phyloP scores from a whole-genome alignment of 169 alveolate species.

The Plasmodium ovale region DNA sequence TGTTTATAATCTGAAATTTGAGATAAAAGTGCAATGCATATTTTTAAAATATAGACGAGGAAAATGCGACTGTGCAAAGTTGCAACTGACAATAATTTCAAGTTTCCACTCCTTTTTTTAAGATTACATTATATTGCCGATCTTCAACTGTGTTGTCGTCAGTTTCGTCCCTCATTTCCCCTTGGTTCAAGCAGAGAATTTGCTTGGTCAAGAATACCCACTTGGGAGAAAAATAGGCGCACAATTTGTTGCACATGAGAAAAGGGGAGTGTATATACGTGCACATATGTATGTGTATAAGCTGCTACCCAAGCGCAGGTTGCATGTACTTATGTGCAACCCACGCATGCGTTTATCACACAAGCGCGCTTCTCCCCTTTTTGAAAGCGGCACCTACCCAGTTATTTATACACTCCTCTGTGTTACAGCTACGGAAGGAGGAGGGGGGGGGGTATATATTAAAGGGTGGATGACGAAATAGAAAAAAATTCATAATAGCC shows the following conservation, averaged over 20 bases:
- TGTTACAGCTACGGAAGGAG: not conserved
- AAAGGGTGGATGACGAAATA: too few relatives aligned
- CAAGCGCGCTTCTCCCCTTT: not conserved
- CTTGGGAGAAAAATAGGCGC: slow-evolving; percentile 19
- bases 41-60: not conserved
- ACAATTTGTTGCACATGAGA: too few relatives aligned
- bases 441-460: too few relatives aligned
- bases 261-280: not conserved
- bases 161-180: slow-evolving; percentile 57
- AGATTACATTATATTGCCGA: slow-evolving; percentile 33
- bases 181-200: slow-evolving; percentile 62
- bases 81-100: not conserved
- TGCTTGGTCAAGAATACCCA: slow-evolving; percentile 72
- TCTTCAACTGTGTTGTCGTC: slow-evolving; percentile 63
- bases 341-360: not conserved
- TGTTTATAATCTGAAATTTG: slow-evolving; percentile 40
- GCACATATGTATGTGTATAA: not conserved
- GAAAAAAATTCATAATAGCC: too few relatives aligned
- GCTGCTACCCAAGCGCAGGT: too few relatives aligned
- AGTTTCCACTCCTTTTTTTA: not conserved
- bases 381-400: not conserved
- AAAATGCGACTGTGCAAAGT: too few relatives aligned
- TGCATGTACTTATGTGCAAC: not conserved
- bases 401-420: not conserved
- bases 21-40: not conserved